A percentile compares a stretch with the other conserved stretches of the same genome.
Conservation (phyloP, 2,329 filamentous ascomycete species). For the Fusarium nygamai region DNA sequence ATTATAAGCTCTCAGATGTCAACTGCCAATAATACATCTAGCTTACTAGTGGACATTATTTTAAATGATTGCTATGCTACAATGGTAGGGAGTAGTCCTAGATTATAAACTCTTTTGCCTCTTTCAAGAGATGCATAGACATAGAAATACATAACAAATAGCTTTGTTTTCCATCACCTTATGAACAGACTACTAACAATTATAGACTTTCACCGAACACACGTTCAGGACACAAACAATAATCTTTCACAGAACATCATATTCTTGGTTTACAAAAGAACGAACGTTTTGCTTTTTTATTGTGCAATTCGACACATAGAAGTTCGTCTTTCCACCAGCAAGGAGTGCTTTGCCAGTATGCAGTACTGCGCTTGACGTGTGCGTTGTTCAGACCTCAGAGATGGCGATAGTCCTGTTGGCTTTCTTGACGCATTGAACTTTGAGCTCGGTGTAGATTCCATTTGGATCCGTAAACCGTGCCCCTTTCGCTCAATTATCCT, state of each 20-base stretch:
- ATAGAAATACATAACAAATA: too few relatives aligned
- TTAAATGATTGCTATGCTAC: too few relatives aligned
- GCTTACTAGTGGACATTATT: not conserved
- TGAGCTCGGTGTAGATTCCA: not conserved
- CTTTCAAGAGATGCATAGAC: not conserved
- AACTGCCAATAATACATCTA: not conserved
- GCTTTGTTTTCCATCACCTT: too few relatives aligned
- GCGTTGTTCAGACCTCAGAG: too few relatives aligned
- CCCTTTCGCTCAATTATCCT: accelerated
- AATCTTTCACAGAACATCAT: not conserved
- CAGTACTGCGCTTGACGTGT: not conserved
- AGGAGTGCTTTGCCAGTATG: not conserved
- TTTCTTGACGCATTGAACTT: not conserved
- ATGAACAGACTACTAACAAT: not conserved
- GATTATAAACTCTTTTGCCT: not conserved
- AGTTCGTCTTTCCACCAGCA: not conserved
- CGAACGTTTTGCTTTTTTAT: not conserved
- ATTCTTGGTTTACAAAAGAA: not conserved
- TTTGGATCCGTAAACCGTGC: not conserved
- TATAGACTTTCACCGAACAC: not conserved
- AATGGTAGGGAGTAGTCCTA: too few relatives aligned
- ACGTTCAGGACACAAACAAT: not conserved
- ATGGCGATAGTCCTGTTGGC: too few relatives aligned
- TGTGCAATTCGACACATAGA: not conserved
- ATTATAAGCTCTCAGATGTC: not conserved